phyloP scores from a whole-genome alignment of 2,329 filamentous ascomycete genomes.

The Diaporthe eres region DNA sequence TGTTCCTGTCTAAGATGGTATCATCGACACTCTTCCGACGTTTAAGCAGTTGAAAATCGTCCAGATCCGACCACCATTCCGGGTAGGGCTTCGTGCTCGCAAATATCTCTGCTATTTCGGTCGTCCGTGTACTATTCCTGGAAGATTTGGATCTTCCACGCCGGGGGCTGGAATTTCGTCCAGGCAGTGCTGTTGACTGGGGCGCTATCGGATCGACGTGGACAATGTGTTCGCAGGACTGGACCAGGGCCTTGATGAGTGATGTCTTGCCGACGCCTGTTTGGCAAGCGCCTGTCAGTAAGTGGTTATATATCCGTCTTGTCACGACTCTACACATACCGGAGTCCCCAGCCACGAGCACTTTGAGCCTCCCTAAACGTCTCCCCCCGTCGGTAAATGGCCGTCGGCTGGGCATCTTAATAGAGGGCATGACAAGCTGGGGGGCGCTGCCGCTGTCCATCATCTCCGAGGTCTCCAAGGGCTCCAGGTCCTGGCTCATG shows the following conservation, averaged over 20 bases:
- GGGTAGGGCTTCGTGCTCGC: slow-evolving; percentile 89
- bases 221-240: slow-evolving; percentile 91
- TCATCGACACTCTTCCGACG: slow-evolving; percentile 82
- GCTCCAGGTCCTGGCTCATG: slow-evolving; percentile 55
- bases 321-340: slow-evolving; percentile 64
- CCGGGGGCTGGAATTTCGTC: slow-evolving; percentile 45
- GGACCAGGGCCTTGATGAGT: slow-evolving; percentile 88
- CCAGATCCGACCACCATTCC: slow-evolving; percentile 87
- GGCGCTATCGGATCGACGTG: slow-evolving; percentile 81
- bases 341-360: slow-evolving; percentile 86
- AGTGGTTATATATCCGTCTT: background rate
- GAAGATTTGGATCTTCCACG: slow-evolving; percentile 39
- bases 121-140: slow-evolving; percentile 50
- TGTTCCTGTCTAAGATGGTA: slow-evolving; percentile 86
- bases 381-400: slow-evolving; percentile 93
- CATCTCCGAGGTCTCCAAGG: slow-evolving; percentile 60
- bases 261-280: slow-evolving; percentile 89
- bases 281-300: slow-evolving; percentile 42
- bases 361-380: slow-evolving; percentile 86
- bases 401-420: slow-evolving; percentile 88
- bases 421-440: slow-evolving; percentile 98
- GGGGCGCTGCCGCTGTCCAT: slow-evolving; percentile 68
- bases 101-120: slow-evolving; percentile 75
- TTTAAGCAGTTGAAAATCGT: slow-evolving; percentile 70
- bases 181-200: slow-evolving; percentile 40